These are phyloP conservation scores for Sporisorium scitamineum DNA, from an alignment of 1,284 basidiomycete genomes.

Conservation along the genomic window DNA sequence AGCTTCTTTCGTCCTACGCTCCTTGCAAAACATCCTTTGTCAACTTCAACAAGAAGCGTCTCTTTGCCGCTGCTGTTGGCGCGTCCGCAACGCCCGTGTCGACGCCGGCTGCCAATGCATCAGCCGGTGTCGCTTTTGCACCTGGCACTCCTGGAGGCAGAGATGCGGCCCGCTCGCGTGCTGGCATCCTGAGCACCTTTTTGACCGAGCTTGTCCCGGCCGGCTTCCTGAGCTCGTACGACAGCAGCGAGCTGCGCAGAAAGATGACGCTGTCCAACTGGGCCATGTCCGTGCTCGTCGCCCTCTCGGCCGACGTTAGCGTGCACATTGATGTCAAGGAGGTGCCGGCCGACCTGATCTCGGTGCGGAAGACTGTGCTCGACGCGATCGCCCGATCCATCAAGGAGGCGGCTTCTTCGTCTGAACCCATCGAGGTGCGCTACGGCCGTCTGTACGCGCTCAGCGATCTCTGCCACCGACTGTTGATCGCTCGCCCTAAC, in stretches of 20 bases:
- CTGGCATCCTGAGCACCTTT: conserved; percentile 58
- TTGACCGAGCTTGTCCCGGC: conserved; percentile 66
- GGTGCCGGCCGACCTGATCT: conserved; percentile 78
- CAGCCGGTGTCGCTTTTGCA: conserved; percentile 80
- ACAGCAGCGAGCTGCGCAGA: conserved; percentile 62
- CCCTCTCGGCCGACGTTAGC: conserved; percentile 86
- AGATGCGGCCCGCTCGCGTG: conserved; percentile 20
- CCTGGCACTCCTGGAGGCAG: conserved; percentile 41
- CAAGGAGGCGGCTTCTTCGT: conserved; percentile 78
- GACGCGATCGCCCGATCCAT: conserved; percentile 88
- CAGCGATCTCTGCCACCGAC: conserved; percentile 86
- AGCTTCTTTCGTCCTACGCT: conserved; percentile 92
- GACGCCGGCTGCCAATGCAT: conserved; percentile 78
- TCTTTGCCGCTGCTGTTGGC: conserved; percentile 71
- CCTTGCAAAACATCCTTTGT: conserved; percentile 89
- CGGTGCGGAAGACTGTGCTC: conserved; percentile 87
- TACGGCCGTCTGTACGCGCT: conserved; percentile 91
- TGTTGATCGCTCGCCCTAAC: conserved; percentile 82
- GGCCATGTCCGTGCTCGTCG: conserved; percentile 91
- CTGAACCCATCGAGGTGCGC: conserved; percentile 79
- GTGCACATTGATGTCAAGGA: conserved; percentile 77
- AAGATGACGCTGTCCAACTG: conserved; percentile 73
- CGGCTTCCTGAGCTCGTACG: conserved; percentile 63
- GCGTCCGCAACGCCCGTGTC: conserved; percentile 73
- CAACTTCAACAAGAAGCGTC: conserved; percentile 76